Evolutionary conservation across 192 early-diverging fungal species (phyloP).

Genomic region (Coemansia sp.): DNA sequence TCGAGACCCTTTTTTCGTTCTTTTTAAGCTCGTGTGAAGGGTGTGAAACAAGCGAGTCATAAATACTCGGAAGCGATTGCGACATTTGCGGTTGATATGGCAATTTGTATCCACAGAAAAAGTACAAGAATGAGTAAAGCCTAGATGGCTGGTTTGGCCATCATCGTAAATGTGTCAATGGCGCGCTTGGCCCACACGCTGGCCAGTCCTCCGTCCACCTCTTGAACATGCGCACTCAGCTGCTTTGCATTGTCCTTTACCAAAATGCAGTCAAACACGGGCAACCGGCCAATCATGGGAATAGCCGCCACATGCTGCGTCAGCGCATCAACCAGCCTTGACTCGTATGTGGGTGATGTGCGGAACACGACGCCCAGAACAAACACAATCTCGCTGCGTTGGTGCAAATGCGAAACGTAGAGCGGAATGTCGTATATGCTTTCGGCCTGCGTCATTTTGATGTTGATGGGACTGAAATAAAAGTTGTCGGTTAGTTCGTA

Average conservation of each 20-base stretch:
- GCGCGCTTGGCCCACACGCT: conserved; percentile 40
- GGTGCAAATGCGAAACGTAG: conserved; percentile 23
- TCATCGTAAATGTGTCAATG: conserved; percentile 32
- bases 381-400: conserved; percentile 43
- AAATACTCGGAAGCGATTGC: not conserved
- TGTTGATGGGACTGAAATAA: conserved; percentile 32
- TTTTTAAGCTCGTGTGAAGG: not conserved
- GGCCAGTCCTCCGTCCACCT: conserved; percentile 3
- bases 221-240: conserved; percentile 6
- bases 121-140: conserved; percentile 1
- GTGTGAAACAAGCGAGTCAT: not conserved
- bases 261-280: conserved; percentile 46
- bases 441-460: conserved; percentile 37
- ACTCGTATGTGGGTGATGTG: conserved; percentile 19
- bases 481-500: conserved; percentile 41
- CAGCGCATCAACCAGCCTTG: conserved; percentile 21
- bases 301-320: conserved; percentile 20
- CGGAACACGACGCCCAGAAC: conserved; percentile 37
- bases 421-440: conserved; percentile 38
- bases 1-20: no score
- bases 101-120: not conserved
- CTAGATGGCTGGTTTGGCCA: conserved; percentile 21
- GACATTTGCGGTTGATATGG: conserved; percentile 1
- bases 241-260: conserved; percentile 22
- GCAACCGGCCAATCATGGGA: conserved; percentile 13